Evolutionary conservation across 1,284 basidiomycete genomes (phyloP), one percentile per base, ranked within the genome.

Genomic region (Pseudozyma thailandica): DNA sequence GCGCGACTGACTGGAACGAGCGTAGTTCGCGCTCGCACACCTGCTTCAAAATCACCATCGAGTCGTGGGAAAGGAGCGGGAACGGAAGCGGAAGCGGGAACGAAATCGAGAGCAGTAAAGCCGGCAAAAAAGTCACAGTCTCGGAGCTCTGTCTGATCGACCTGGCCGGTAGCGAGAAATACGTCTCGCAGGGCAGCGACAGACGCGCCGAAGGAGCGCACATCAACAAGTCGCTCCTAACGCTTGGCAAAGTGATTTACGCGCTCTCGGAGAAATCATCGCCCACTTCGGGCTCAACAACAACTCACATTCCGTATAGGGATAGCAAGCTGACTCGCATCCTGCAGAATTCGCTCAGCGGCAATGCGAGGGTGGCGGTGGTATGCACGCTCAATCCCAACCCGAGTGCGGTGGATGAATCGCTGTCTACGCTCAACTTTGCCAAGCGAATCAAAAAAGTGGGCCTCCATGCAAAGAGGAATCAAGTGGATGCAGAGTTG

Each of bases 1-100:
- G 94, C 0, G 91, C 90, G 71, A 98, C 95, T 15, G 95, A 98
- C 82, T 98, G 94, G 93, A 98, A 98, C 82, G 92, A 94, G 77
- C 85, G 94, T 41, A 93, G 91, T 84, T 93, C 91, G 75, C 87
- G 95, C 21, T 92, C 90, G 84, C 95, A 98, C 83, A 93, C 91
- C 64, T 86, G 87, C 12, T 87, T 88, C 74, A 85, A 86, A 9
- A 85, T 88, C 49, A 85, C 85, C 20, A 83, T 83, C 57, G 72
- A 75, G 54, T 65, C 64, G 25, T 77, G 76, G 61, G 57, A 68
- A 13, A 55, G 74, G 25, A 59, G 59, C 26, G 50, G 44, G 15
- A 39, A 39, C n/a, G n/a, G 27, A 2, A 9, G 13, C 5, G 25
- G 1, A 15, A 26, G 10, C 21, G n/a, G 46, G 15, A n/a, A n/a